Evolutionary conservation across 495 filamentous ascomycete species (phyloP).

Genomic region (Acidiella bohemica): DNA sequence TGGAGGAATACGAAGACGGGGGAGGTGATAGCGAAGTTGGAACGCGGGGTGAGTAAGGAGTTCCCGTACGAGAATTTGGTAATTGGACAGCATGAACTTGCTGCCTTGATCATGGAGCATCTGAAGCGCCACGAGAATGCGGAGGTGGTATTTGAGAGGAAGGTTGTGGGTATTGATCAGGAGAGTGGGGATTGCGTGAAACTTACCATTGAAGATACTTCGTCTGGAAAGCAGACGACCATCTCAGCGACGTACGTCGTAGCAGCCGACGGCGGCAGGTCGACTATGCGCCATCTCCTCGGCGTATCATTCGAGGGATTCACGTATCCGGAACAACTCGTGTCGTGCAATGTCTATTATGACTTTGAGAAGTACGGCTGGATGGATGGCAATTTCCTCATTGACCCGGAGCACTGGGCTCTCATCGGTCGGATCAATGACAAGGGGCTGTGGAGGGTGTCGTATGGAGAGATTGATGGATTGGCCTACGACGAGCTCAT

Average conservation of each 20-base stretch:
- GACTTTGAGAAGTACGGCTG: constrained; percentile 19
- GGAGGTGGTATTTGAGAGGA: constrained; percentile 4
- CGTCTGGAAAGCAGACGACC: not conserved
- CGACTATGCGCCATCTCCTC: constrained; percentile 12
- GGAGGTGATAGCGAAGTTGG: constrained; percentile 14
- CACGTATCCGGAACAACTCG: constrained; percentile 19
- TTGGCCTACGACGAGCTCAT: constrained; percentile 4
- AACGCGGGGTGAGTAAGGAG: constrained; percentile 1
- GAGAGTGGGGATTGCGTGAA: constrained; percentile 3
- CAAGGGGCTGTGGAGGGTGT: constrained; percentile 15
- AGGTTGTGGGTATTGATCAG: constrained; percentile 6
- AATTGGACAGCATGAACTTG: constrained; percentile 19
- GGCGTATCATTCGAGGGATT: constrained; percentile 21
- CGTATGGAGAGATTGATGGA: constrained; percentile 11
- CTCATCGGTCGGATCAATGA: constrained; percentile 17
- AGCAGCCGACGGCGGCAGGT: constrained; percentile 20
- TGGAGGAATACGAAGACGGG: constrained; percentile 12
- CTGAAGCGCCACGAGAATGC: constrained; percentile 10
- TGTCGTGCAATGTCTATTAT: constrained; percentile 20
- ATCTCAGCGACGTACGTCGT: constrained; percentile 15
- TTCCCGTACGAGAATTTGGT: constrained; percentile 18
- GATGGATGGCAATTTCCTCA: constrained; percentile 14
- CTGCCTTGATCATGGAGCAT: constrained; percentile 15
- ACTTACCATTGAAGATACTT: constrained; percentile 1
- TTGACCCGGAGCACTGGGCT: constrained; percentile 21